Conservation (phyloP, 2,329 filamentous ascomycete genomes). For the Ceratocystis harringtonii region DNA sequence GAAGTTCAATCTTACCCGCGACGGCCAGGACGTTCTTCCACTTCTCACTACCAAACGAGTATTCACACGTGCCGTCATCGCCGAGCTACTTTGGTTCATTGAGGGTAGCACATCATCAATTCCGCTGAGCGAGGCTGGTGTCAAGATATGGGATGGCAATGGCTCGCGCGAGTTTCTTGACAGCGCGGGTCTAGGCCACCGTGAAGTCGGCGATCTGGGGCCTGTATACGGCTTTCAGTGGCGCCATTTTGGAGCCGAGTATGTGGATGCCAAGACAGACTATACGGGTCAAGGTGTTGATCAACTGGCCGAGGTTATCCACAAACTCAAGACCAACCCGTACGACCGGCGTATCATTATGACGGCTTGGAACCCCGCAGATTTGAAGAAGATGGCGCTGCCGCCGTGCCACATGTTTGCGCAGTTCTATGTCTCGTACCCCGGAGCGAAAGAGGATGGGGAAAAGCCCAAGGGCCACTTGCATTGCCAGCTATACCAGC, state of each 20-base stretch:
- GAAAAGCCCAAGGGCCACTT: slow-evolving; percentile 51
- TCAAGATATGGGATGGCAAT: slow-evolving; percentile 99
- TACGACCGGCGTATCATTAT: slow-evolving; percentile 85
- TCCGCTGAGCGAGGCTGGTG: slow-evolving; percentile 59
- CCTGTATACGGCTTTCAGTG: slow-evolving; percentile 98
- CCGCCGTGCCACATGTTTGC: slow-evolving; percentile 97
- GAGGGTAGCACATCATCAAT: slow-evolving; percentile 67
- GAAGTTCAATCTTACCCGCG: slow-evolving; percentile 65
- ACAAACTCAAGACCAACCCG: slow-evolving; percentile 68
- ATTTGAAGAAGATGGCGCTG: slow-evolving; percentile 75
- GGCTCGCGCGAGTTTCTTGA: slow-evolving; percentile 84
- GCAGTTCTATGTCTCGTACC: slow-evolving; percentile 82
- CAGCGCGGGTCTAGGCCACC: slow-evolving; percentile 62
- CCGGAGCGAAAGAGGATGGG: slow-evolving; percentile 25
- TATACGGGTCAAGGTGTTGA: slow-evolving; percentile 84
- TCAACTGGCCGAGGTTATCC: slow-evolving; percentile 78
- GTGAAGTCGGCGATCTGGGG: slow-evolving; percentile 76
- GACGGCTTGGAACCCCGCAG: slow-evolving; percentile 83
- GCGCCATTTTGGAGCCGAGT: slow-evolving; percentile 92
- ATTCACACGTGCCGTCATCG: slow-evolving; percentile 76
- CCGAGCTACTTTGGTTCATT: slow-evolving; percentile 93
- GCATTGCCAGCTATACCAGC: slow-evolving; percentile 82
- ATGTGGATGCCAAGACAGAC: slow-evolving; percentile 61
- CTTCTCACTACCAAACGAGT: slow-evolving; percentile 96
- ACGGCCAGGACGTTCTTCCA: slow-evolving; percentile 54